phyloP scores from a whole-genome alignment of 345 rosid genomes.

The Lepidium africanum region DNA sequence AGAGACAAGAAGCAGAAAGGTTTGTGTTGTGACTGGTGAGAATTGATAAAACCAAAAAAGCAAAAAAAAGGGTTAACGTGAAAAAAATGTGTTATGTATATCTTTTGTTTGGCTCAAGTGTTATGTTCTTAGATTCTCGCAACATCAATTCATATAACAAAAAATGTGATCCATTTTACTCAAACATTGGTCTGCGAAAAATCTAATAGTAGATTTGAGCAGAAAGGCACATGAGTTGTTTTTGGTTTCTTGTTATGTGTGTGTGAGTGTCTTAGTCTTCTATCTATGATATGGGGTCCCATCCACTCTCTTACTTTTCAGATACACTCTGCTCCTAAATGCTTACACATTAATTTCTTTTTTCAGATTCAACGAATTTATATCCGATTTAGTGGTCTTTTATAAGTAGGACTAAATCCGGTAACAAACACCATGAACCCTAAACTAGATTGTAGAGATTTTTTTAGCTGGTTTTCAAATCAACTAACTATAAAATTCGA shows the following conservation, averaged over 20 bases:
- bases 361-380: too few relatives aligned
- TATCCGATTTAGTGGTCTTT: too few relatives aligned
- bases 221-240: conserved; percentile 29
- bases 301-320: not conserved
- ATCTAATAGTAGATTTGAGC: conserved; percentile 26
- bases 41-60: conserved; percentile 22
- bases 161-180: conserved; percentile 10
- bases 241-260: conserved; percentile 27
- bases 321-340: too few relatives aligned
- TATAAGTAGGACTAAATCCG: too few relatives aligned
- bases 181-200: conserved; percentile 15
- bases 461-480: too few relatives aligned
- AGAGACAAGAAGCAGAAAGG: conserved; percentile 21
- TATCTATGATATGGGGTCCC: conserved; percentile 16
- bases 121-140: too few relatives aligned
- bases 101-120: too few relatives aligned
- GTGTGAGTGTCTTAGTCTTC: not conserved
- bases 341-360: too few relatives aligned
- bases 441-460: too few relatives aligned
- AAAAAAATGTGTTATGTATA: not conserved
- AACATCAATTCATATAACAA: too few relatives aligned
- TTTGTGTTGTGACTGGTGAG: not conserved
- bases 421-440: too few relatives aligned
- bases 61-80: conserved; percentile 18
- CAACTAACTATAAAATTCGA: too few relatives aligned